Evolutionary conservation across 495 filamentous ascomycete genomes (phyloP).

Genomic region (Penicillium odoratum): DNA sequence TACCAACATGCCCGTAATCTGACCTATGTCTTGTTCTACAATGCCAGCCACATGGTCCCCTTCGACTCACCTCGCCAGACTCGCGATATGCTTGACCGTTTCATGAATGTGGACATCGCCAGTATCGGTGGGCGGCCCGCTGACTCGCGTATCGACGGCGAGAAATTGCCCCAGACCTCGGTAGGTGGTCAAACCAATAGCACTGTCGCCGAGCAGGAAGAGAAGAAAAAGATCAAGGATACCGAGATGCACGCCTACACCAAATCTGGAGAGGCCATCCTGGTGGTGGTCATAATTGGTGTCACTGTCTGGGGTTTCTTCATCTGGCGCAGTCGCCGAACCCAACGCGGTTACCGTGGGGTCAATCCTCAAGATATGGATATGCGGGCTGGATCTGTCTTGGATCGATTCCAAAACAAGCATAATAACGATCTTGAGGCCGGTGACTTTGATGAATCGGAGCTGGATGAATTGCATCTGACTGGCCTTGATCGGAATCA

Average conservation of each 20-base stretch:
- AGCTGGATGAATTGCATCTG: constrained; percentile 73
- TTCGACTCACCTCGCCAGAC: constrained; percentile 86
- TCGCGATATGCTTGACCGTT: constrained; percentile 95
- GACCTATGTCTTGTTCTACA: constrained; percentile 94
- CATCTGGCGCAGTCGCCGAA: constrained; percentile 74
- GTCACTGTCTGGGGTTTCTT: constrained; percentile 81
- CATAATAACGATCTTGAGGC: constrained; percentile 71
- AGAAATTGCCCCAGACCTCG: constrained; percentile 77
- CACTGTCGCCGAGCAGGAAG: constrained; percentile 67
- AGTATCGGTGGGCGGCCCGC: constrained; percentile 84
- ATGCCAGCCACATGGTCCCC: constrained; percentile 95
- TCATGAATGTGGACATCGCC: constrained; percentile 90
- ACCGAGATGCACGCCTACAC: constrained; percentile 93
- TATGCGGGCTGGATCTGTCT: constrained; percentile 29
- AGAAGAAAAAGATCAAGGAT: constrained; percentile 74
- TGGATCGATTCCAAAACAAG: constrained; percentile 46
- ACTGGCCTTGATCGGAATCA: constrained; percentile 39
- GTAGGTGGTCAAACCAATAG: constrained; percentile 88
- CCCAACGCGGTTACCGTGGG: constrained; percentile 48
- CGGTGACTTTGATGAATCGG: constrained; percentile 85
- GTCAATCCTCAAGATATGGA: constrained; percentile 37
- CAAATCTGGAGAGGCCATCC: constrained; percentile 84
- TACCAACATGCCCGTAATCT: constrained; percentile 94
- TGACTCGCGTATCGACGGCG: constrained; percentile 85
- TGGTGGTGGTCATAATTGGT: constrained; percentile 80